Base-by-base conservation (phyloP, 352 stramenopile genomes). In the Hyaloperonospora brassicae region DNA sequence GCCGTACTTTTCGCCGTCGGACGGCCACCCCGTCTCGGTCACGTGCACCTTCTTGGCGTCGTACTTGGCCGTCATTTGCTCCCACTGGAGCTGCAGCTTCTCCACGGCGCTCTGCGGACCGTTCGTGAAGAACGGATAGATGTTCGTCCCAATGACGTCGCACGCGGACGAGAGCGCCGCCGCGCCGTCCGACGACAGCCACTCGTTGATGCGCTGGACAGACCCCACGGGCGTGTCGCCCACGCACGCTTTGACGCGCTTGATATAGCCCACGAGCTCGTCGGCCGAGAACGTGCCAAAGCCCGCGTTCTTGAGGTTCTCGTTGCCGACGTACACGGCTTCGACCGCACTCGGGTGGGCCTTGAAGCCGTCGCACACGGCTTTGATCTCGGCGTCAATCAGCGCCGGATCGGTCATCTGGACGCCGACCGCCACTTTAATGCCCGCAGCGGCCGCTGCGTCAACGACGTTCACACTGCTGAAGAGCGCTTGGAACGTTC, bases 161-260 rank as follows among this genome's bases (percentile, higher is more conserved):
- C 44, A 60, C 31, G 41, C 55, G 17, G 35, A 62, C 0, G 54
- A 76, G 57, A 89, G 61, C 9, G 59, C 47, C 0, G 54, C 40
- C 0, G 61, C 63, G 35, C 62, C 67, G 5, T 72, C 49, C 0
- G 68, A 59, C 12, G 56, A 49, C 7, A 85, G 61, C 77, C 77
- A 88, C 40, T 86, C 75, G 38, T 84, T 84, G 53, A 88, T 86
- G n/a, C 75, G 71, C 55, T 88, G 77, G n/a, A 87, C 78, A 0
- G 81, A 80, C 11, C 81, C 81, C 23, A 92, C 79, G 0, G 69
- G 68, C 0, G 52, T 64, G 42, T 59, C 61, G 10, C 61, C 54
- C 6, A 81, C 81, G 38, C 74, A 83, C 14, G 36, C 55, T 48
- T 86, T 82, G 14, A 92, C 64, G 12, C 74, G 67, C 10, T 52